A percentile compares a stretch with the other conserved stretches of the same genome.
Evolutionary conservation across 2,329 filamentous ascomycete genomes (phyloP).

Genomic region (Gyromitra esculenta): DNA sequence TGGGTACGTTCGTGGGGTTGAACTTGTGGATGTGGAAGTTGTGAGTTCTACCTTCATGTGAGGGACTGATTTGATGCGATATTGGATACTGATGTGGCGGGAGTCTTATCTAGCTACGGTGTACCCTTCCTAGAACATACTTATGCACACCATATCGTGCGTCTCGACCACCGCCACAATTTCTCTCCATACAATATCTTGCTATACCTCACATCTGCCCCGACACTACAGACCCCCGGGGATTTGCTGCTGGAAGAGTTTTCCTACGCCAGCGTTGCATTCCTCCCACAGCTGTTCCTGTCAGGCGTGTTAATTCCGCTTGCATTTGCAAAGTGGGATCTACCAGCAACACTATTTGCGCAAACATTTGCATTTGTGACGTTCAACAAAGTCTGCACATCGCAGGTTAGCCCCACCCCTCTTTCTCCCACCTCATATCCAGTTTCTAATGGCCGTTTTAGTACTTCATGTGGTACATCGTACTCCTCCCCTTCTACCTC

Average conservation of each 20-base stretch:
- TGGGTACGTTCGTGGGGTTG: conserved; percentile 76
- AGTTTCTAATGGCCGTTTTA: conserved; percentile 60
- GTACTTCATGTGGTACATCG: conserved; percentile 99
- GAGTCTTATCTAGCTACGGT: conserved; percentile 71
- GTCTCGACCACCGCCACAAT: conserved; percentile 96
- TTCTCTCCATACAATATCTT: conserved; percentile 96
- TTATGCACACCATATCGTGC: conserved; percentile 89
- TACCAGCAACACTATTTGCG: conserved; percentile 85
- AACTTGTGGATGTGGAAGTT: conserved; percentile 81
- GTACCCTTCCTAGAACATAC: conserved; percentile 85
- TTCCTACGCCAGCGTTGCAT: conserved; percentile 80
- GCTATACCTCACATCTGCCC: conserved; percentile 80
- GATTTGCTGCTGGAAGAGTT: conserved; percentile 58
- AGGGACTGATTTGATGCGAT: conserved; percentile 6
- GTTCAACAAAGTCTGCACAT: conserved; percentile 99
- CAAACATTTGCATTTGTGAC: conserved; percentile 97
- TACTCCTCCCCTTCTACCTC: conserved; percentile 91
- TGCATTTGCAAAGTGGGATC: conserved; percentile 78
- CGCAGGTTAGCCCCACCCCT: conserved; percentile 76
- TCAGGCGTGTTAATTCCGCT: conserved; percentile 80
- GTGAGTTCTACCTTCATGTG: conserved; percentile 63
- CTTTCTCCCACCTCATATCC: not conserved
- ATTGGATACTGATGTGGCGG: not conserved
- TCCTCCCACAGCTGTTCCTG: conserved; percentile 85
- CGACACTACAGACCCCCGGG: conserved; percentile 55